Evolutionary conservation across 1,284 basidiomycete genomes (phyloP).

Genomic region (Volvariella volvacea): DNA sequence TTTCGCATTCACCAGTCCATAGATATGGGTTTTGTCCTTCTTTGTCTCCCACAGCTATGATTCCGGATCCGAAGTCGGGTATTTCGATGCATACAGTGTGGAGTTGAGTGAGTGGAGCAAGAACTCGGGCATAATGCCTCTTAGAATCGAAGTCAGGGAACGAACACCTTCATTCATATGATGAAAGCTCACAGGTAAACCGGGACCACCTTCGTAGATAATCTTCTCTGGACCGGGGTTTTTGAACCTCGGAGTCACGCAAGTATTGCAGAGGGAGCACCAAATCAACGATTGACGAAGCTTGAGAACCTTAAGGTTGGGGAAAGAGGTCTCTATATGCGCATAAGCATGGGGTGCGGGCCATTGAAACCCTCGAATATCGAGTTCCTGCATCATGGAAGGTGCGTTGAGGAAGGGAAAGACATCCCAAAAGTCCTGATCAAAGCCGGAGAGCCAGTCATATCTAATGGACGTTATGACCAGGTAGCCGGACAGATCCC

Average conservation of each 20-base stretch:
- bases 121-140: slow-evolving; percentile 23
- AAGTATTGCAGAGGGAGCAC: slow-evolving; percentile 29
- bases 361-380: slow-evolving; percentile 24
- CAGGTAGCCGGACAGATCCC: slow-evolving; percentile 20
- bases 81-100: slow-evolving; percentile 23
- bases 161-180: background rate
- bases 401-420: slow-evolving; percentile 19
- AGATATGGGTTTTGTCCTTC: slow-evolving; percentile 15
- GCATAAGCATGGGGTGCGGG: slow-evolving; percentile 23
- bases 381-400: slow-evolving; percentile 18
- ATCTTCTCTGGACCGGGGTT: slow-evolving; percentile 18
- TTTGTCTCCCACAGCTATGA: slow-evolving; percentile 11
- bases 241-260: slow-evolving; percentile 19
- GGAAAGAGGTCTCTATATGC: slow-evolving; percentile 15
- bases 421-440: slow-evolving; percentile 10
- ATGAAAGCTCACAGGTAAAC: slow-evolving; percentile 23
- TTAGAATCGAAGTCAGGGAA: slow-evolving; percentile 7
- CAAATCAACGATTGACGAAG: slow-evolving; percentile 22
- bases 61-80: slow-evolving; percentile 16
- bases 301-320: slow-evolving; percentile 18
- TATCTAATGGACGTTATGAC: slow-evolving; percentile 19
- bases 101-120: slow-evolving; percentile 17
- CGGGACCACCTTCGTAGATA: slow-evolving; percentile 22
- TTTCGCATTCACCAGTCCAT: slow-evolving; percentile 30
- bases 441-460: slow-evolving; percentile 18